Conservation (phyloP, 495 filamentous ascomycete genomes). For the Gamarada debralockiae region DNA sequence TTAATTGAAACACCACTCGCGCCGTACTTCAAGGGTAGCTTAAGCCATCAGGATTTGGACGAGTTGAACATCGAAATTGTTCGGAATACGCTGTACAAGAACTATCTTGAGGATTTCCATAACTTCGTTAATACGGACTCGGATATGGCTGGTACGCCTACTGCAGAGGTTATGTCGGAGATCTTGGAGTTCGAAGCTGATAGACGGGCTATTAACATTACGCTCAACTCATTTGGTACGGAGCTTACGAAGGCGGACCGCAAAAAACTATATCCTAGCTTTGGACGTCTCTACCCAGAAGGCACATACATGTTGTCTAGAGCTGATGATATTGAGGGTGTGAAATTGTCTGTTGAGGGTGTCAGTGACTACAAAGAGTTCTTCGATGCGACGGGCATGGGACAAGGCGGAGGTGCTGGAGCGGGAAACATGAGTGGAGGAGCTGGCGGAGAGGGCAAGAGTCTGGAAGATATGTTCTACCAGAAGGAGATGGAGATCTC, state of each 20-base stretch:
- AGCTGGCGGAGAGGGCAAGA: conserved; percentile 72
- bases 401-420: conserved; percentile 61
- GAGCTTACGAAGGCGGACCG: conserved; percentile 92
- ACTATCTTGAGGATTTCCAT: conserved; percentile 98
- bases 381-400: conserved; percentile 88
- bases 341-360: conserved; percentile 86
- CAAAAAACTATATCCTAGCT: conserved; percentile 92
- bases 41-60: conserved; percentile 94
- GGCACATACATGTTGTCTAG: conserved; percentile 92
- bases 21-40: conserved; percentile 92
- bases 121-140: conserved; percentile 82
- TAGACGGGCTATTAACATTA: conserved; percentile 96
- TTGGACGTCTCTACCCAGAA: conserved; percentile 88
- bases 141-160: conserved; percentile 82
- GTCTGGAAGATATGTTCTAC: conserved; percentile 96
- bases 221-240: conserved; percentile 96
- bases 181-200: conserved; percentile 96
- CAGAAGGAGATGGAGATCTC: conserved; percentile 99
- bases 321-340: conserved; percentile 92
- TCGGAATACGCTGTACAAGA: conserved; percentile 98
- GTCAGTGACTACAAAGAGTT: conserved; percentile 88
- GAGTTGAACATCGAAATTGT: conserved; percentile 99
- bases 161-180: conserved; percentile 90
- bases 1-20: conserved; percentile 94
- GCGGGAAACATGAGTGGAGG: conserved; percentile 83